Conservation (phyloP, 1,139 yeast genomes). For the Candida sanyaensis region DNA sequence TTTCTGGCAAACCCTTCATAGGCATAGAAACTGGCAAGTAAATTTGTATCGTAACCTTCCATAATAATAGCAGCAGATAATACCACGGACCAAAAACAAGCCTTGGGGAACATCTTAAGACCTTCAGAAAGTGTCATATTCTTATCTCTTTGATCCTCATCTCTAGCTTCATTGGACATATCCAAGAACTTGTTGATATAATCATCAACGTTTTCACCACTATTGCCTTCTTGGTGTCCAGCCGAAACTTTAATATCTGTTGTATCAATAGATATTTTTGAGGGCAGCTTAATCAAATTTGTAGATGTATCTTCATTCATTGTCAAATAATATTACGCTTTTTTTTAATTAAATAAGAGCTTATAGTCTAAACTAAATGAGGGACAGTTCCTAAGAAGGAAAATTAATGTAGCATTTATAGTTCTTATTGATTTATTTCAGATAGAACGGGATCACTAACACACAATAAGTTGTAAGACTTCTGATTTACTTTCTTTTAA, state of each 20-base stretch:
- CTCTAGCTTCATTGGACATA: slow-evolving; percentile 42
- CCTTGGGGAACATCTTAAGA: slow-evolving; percentile 42
- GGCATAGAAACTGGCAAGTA: slow-evolving; percentile 38
- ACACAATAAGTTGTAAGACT: too few relatives aligned
- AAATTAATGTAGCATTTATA: too few relatives aligned
- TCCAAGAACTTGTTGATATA: slow-evolving; percentile 44
- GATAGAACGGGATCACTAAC: too few relatives aligned
- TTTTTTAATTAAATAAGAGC: too few relatives aligned
- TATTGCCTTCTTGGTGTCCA: slow-evolving; percentile 17
- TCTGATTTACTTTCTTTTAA: too few relatives aligned
- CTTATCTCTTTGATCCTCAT: slow-evolving; percentile 41
- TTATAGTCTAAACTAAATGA: too few relatives aligned
- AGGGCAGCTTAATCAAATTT: too few relatives aligned
- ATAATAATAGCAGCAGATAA: slow-evolving; percentile 41
- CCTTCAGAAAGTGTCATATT: slow-evolving; percentile 44
- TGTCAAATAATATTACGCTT: too few relatives aligned
- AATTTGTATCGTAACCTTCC: slow-evolving; percentile 47
- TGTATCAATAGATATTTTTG: too few relatives aligned
- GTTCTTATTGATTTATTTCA: too few relatives aligned
- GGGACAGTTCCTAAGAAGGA: too few relatives aligned
- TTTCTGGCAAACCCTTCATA: slow-evolving; percentile 38
- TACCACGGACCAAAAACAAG: slow-evolving; percentile 43
- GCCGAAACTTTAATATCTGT: background rate
- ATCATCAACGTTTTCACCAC: slow-evolving; percentile 28
- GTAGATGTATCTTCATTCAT: too few relatives aligned